Evolutionary conservation across 768 basidiomycete species (phyloP).

Genomic region (Macrolepiota fuliginosa): DNA sequence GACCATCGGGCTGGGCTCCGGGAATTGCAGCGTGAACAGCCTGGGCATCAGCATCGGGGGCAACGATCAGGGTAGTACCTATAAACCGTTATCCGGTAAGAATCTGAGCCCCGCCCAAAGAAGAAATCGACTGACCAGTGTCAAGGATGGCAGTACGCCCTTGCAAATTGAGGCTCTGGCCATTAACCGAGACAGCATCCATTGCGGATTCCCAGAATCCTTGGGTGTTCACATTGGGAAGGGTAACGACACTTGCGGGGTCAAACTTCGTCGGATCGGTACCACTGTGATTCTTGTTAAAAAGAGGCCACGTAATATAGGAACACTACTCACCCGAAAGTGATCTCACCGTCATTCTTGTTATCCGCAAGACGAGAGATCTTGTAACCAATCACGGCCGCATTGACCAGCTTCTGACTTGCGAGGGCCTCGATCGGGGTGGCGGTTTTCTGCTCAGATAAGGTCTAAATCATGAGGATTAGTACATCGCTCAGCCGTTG

Average conservation of each 20-base stretch:
- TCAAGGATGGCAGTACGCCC: slow-evolving; percentile 75
- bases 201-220: slow-evolving; percentile 85
- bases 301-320: not conserved
- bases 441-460: slow-evolving; percentile 61
- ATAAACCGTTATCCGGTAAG: slow-evolving; percentile 8
- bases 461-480: slow-evolving; percentile 29
- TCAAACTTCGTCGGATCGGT: slow-evolving; percentile 62
- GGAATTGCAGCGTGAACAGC: slow-evolving; percentile 57
- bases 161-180: slow-evolving; percentile 43
- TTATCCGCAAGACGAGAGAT: slow-evolving; percentile 72
- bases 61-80: slow-evolving; percentile 15
- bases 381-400: slow-evolving; percentile 77
- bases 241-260: slow-evolving; percentile 50
- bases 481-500: not conserved
- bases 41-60: slow-evolving; percentile 41
- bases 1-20: slow-evolving; percentile 46
- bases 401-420: slow-evolving; percentile 50
- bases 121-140: slow-evolving; percentile 31
- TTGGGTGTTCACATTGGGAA: slow-evolving; percentile 59
- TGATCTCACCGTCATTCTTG: slow-evolving; percentile 76
- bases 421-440: slow-evolving; percentile 78
- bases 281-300: slow-evolving; percentile 22
- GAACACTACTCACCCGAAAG: slow-evolving; percentile 46
- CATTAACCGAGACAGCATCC: slow-evolving; percentile 58
- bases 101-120: not conserved